phyloP scores from a whole-genome alignment of 1,284 basidiomycete species.

The Trichosporon coremiiforme region DNA sequence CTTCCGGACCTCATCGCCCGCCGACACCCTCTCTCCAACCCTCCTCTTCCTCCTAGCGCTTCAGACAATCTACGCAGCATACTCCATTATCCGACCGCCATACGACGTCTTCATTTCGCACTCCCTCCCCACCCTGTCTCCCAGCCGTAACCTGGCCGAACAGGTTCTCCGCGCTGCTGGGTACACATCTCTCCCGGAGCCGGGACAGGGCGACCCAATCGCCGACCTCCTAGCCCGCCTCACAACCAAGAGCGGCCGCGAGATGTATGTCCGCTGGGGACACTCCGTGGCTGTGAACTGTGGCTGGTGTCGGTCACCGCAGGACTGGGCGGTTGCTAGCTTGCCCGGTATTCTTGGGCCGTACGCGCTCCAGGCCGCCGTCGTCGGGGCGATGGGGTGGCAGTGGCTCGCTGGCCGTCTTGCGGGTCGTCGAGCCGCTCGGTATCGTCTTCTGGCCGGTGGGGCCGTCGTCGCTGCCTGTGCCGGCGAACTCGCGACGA shows the following conservation, averaged over 20 bases:
- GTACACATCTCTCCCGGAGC: neutral
- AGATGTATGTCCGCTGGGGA: slow-evolving; percentile 44
- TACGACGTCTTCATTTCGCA: slow-evolving; percentile 42
- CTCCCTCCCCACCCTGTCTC: slow-evolving; percentile 31
- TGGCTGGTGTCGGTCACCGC: slow-evolving; percentile 41
- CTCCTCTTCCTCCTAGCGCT: neutral
- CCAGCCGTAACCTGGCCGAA: slow-evolving; percentile 13
- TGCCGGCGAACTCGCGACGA: slow-evolving; percentile 29
- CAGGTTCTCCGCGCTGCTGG: neutral
- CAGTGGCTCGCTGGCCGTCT: slow-evolving; percentile 27
- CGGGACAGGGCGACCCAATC: slow-evolving; percentile 21
- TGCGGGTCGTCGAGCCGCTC: slow-evolving; percentile 26
- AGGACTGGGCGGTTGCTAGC: slow-evolving; percentile 39
- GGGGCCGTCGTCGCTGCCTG: slow-evolving; percentile 33
- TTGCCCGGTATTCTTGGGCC: slow-evolving; percentile 35
- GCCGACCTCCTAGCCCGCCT: slow-evolving; percentile 41
- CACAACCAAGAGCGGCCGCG: slow-evolving; percentile 35
- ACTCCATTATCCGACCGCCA: slow-evolving; percentile 28
- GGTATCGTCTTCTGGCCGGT: slow-evolving; percentile 33
- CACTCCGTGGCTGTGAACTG: slow-evolving; percentile 39
- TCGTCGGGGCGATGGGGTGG: slow-evolving; percentile 40
- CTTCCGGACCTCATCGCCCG: neutral
- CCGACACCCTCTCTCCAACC: neutral
- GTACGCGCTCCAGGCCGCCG: slow-evolving; percentile 34
- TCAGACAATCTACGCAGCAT: neutral